Evolutionary conservation across 1,284 basidiomycete genomes (phyloP), one percentile per base, ranked within the genome.

Genomic region (Salmacisia buchloeana): DNA sequence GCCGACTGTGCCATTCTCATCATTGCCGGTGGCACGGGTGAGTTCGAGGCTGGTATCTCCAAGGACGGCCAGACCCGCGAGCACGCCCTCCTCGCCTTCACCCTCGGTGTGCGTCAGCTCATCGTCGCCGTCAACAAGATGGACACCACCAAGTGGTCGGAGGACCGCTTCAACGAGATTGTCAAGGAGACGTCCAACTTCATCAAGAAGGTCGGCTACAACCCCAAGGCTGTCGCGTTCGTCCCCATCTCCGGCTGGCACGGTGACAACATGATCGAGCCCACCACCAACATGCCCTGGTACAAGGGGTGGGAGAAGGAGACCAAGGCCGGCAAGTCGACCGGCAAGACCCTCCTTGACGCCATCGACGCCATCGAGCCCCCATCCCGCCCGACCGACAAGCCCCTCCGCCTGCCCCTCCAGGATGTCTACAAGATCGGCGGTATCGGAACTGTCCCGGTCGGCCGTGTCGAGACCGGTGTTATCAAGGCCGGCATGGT

Each of bases 401-500:
- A 96, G 87, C 94, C 94, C 79, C 94, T 99, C 85, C 94, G 94
- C 86, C 94, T 99, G 74, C 94, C 94, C 80, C 93, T 99, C 84
- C 94, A 98, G 88, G 94, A 99, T 87, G 94, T 99, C 80, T 98
- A 99, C 92, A 99, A 99, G 88, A 99, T 99, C 81, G 94, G 94
- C 85, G 94, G 94, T 94, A 99, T 99, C 81, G 94, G 94, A 77
- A 99, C 94, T 79, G 96, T 99, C 79, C 94, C 94, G 82, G 94
- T 99, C 85, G 94, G 94, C 83, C 94, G 96, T 92, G 94, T 98
- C 81, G 94, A 98, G 87, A 98, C 96, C 81, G 94, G 96, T 89
- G 82, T 93, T 83, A 97, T 98, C 88, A 97, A 97, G 88, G 91
- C 93, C 80, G 94, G 94, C 83, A 97, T 98, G 94, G 81, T 83